phyloP scores from a whole-genome alignment of 2,329 filamentous ascomycete species.

The Aspergillus brunneoviolaceus region DNA sequence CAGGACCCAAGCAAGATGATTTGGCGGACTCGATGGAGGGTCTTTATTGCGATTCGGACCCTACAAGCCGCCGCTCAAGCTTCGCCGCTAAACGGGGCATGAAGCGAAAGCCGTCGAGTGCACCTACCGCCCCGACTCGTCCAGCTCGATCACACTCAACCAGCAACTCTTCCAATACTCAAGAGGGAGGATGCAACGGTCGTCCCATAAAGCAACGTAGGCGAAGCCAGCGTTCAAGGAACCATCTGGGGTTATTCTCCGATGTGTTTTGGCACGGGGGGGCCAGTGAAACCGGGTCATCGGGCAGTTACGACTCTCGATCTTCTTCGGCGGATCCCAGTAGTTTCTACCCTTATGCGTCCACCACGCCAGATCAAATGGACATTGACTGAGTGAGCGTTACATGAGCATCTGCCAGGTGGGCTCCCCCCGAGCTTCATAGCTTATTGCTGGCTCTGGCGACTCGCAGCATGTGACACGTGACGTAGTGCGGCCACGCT shows the following conservation, averaged over 20 bases:
- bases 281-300: constrained; percentile 19
- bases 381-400: constrained; percentile 33
- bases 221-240: constrained; percentile 21
- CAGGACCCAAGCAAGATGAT: constrained; percentile 28
- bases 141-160: not conserved
- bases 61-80: constrained; percentile 8
- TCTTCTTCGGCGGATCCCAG: constrained; percentile 22
- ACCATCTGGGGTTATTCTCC: constrained; percentile 11
- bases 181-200: constrained; percentile 14
- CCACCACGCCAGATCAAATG: constrained; percentile 30
- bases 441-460: not conserved
- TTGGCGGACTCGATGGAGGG: constrained; percentile 35
- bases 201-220: constrained; percentile 30
- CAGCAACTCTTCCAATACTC: constrained; percentile 9
- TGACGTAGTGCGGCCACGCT: constrained; percentile 6
- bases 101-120: constrained; percentile 36
- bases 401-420: not conserved
- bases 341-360: constrained; percentile 17
- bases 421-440: not conserved
- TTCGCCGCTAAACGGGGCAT: constrained; percentile 27
- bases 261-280: constrained; percentile 12
- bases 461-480: not conserved
- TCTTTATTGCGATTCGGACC: constrained; percentile 31
- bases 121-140: constrained; percentile 15
- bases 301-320: constrained; percentile 23